A percentile compares a stretch with the other conserved stretches of the same genome.
Evolutionary conservation across 176 grass and related monocot genomes (phyloP).

Genomic region (Luzula sylvatica): DNA sequence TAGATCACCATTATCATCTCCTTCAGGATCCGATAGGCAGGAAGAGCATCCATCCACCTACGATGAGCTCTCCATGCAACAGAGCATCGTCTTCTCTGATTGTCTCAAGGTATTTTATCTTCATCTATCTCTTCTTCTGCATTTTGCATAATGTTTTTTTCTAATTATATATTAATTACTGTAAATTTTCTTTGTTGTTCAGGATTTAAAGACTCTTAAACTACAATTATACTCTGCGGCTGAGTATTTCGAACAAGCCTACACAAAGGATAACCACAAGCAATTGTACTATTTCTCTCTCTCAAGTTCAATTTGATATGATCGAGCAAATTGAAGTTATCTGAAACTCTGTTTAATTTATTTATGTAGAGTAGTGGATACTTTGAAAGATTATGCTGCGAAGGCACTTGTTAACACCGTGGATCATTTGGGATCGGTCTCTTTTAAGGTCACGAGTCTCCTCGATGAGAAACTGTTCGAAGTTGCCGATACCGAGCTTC

Average conservation of each 20-base stretch:
- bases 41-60: conserved; percentile 20
- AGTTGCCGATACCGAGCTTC: conserved; percentile 28
- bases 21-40: neutral
- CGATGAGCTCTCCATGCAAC: conserved; percentile 56
- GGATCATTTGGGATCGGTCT: conserved; percentile 75
- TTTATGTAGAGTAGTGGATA: conserved; percentile 41
- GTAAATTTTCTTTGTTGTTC: neutral
- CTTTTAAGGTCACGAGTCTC: conserved; percentile 56
- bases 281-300: conserved; percentile 22
- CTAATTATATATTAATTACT: conserved; percentile 3
- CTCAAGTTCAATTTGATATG: neutral
- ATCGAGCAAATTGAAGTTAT: neutral
- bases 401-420: conserved; percentile 78
- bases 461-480: conserved; percentile 45
- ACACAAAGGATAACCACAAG: conserved; percentile 40
- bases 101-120: conserved; percentile 83
- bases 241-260: conserved; percentile 75
- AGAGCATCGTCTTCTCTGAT: conserved; percentile 55
- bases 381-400: conserved; percentile 54
- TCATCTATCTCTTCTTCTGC: neutral
- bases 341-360: neutral
- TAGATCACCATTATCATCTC: neutral
- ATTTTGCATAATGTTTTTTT: conserved; percentile 4
- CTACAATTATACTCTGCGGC: conserved; percentile 70
- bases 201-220: conserved; percentile 70